Evolutionary conservation across 2,329 filamentous ascomycete genomes (phyloP), one percentile per base, ranked within the genome.

Genomic region (Corynespora cassiicola): DNA sequence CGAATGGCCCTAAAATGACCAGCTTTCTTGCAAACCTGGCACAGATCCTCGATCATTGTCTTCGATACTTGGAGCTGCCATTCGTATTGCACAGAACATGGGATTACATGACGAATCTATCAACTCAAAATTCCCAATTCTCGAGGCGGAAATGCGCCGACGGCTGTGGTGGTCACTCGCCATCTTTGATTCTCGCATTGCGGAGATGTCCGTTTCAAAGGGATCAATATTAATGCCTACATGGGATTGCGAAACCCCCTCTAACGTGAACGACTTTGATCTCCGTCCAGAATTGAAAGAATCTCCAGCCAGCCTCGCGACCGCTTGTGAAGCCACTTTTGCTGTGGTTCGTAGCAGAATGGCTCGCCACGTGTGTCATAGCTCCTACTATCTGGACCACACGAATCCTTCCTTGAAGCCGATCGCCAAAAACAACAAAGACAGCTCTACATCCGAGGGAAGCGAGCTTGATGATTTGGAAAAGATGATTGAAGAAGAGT

Each of bases 131-230:
- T 54, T 85, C 4, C 71, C 72, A 1, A 71, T 76, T 0, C 83
- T 80, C 39, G 76, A 85, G 47, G 75, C 75, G 4, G 79, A 85
- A 59, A 75, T 84, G 70, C 75, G 82, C 11, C 75, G 82, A 7
- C 74, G 83, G 3, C 57, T 86, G 0, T 86, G 82, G 78, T 80
- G 80, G 70, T 78, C 83, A 37, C 72, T 86, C 8, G 63, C 82
- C 9, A 70, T 81, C 2, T 73, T 85, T 6, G 83, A 86, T 43
- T 63, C 75, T 27, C 75, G 78, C 4, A 75, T 70, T 77, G 17
- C 71, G 71, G 12, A 75, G 78, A 29, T 75, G 10, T 74, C 78
- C 1, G 78, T 82, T 47, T 71, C 79, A 39, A 73, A 76, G 6
- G 75, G 77, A 10, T 31, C 47, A n/a, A 50, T 72, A 65, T 11